A percentile compares a stretch with the other conserved stretches of the same genome.
These are phyloP conservation scores for Talaromyces thailandensis DNA, from an alignment of 495 filamentous ascomycete species.

Conservation along the genomic window DNA sequence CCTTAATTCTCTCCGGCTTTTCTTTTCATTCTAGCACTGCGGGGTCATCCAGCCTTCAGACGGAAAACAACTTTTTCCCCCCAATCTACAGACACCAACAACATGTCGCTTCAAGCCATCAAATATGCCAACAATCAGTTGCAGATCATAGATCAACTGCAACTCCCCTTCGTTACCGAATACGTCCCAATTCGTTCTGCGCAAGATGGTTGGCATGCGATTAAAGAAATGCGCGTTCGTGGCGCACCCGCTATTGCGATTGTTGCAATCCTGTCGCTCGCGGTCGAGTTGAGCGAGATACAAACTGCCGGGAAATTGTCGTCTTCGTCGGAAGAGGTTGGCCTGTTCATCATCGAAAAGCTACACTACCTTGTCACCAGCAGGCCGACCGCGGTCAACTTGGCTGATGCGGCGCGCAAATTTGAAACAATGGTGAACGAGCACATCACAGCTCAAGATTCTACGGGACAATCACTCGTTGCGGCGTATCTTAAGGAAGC, in stretches of 20 bases:
- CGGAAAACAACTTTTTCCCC: neutral
- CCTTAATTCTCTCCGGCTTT: neutral
- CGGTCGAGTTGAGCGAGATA: constrained; percentile 41
- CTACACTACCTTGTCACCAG: constrained; percentile 79
- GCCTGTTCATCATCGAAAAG: constrained; percentile 57
- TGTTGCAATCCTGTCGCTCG: constrained; percentile 80
- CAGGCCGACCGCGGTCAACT: constrained; percentile 88
- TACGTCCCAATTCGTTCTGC: constrained; percentile 66
- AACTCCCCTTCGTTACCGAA: constrained; percentile 74
- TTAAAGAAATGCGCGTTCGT: constrained; percentile 87
- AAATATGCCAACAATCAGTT: constrained; percentile 70
- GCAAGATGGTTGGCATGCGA: constrained; percentile 84
- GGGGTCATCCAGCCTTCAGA: neutral
- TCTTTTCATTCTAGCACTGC: neutral
- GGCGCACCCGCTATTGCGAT: constrained; percentile 96
- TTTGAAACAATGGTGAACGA: constrained; percentile 50
- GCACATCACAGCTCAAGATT: constrained; percentile 20
- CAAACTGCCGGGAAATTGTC: constrained; percentile 16
- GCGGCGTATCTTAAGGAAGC: constrained; percentile 65
- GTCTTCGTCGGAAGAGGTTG: constrained; percentile 46
- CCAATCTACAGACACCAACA: neutral
- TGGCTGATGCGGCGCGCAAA: constrained; percentile 78
- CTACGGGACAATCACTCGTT: constrained; percentile 40
- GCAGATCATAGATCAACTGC: constrained; percentile 81
- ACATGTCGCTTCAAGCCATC: constrained; percentile 74